Evolutionary conservation across 179 eudicot species (phyloP).

Genomic region (Beta lomatogona): DNA sequence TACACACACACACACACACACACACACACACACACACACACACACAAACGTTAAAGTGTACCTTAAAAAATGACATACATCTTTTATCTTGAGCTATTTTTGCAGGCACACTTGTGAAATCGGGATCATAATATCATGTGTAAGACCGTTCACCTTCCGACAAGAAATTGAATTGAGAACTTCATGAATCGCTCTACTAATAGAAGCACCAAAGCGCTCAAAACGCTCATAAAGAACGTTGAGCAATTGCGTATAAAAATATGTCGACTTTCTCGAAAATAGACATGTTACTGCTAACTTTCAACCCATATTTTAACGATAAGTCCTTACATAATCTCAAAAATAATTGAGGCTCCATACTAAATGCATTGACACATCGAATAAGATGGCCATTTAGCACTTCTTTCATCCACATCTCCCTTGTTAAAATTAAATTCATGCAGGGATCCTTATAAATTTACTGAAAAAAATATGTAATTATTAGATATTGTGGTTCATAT

Average conservation of each 20-base stretch:
- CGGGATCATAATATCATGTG: neutral
- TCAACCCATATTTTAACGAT: too few species aligned
- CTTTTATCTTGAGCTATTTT: neutral
- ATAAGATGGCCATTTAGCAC: neutral
- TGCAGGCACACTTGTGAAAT: neutral
- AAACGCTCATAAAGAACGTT: neutral
- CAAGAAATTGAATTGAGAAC: neutral
- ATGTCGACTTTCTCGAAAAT: neutral
- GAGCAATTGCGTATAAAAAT: neutral
- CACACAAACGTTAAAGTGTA: too few species aligned
- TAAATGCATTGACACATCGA: constrained; percentile 1
- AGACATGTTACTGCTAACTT: too few species aligned
- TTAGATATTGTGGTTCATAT: too few species aligned
- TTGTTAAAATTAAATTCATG: too few species aligned
- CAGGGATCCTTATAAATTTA: too few species aligned
- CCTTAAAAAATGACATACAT: constrained; percentile 7
- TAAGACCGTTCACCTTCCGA: neutral
- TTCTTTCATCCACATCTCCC: neutral
- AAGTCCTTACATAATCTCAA: neutral
- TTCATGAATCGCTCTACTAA: neutral
- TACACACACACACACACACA: too few species aligned
- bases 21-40: too few species aligned
- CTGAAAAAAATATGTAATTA: too few species aligned
- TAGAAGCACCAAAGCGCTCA: neutral
- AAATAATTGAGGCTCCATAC: too few species aligned